Evolutionary conservation across 305 asterid genomes (phyloP).

Genomic region (Fraxinus xanthoxyloides): DNA sequence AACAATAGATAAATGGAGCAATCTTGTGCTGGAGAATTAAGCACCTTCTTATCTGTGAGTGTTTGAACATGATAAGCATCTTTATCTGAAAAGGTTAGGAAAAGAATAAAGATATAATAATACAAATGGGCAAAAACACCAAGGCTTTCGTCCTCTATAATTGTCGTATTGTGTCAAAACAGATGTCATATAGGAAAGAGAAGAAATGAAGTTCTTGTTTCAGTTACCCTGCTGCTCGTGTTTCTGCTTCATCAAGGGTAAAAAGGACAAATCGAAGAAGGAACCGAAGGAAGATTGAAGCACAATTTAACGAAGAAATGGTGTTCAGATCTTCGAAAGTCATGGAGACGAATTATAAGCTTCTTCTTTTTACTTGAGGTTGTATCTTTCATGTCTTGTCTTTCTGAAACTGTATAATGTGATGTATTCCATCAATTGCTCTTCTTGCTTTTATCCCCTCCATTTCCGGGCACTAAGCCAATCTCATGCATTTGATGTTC

Average conservation of each 20-base stretch:
- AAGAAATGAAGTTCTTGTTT: conserved; percentile 41
- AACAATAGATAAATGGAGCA: neutral
- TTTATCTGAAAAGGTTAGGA: conserved; percentile 24
- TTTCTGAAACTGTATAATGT: conserved; percentile 20
- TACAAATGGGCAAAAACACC: neutral
- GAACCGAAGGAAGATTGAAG: conserved; percentile 30
- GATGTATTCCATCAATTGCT: conserved; percentile 34
- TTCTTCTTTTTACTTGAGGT: conserved; percentile 8
- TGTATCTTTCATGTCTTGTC: neutral
- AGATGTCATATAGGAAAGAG: conserved; percentile 8
- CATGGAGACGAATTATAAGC: neutral
- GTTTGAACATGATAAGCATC: conserved; percentile 20
- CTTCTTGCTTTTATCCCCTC: conserved; percentile 39
- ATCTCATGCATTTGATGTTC: conserved; percentile 67
- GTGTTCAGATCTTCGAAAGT: conserved; percentile 6
- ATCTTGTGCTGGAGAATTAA: conserved; percentile 17
- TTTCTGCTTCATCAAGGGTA: conserved; percentile 54
- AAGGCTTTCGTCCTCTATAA: conserved; percentile 21
- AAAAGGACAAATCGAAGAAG: conserved; percentile 25
- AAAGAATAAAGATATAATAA: conserved; percentile 25
- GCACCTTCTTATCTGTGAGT: conserved; percentile 5
- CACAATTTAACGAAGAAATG: conserved; percentile 11
- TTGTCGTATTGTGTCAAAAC: conserved; percentile 10
- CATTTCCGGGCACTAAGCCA: conserved; percentile 49
- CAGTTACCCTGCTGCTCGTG: conserved; percentile 47